Percentiles rank a stretch among this genome's conserved stretches.
These are phyloP conservation scores for Gomphus bonarii DNA, from an alignment of 1,284 basidiomycete genomes.

Conservation along the genomic window DNA sequence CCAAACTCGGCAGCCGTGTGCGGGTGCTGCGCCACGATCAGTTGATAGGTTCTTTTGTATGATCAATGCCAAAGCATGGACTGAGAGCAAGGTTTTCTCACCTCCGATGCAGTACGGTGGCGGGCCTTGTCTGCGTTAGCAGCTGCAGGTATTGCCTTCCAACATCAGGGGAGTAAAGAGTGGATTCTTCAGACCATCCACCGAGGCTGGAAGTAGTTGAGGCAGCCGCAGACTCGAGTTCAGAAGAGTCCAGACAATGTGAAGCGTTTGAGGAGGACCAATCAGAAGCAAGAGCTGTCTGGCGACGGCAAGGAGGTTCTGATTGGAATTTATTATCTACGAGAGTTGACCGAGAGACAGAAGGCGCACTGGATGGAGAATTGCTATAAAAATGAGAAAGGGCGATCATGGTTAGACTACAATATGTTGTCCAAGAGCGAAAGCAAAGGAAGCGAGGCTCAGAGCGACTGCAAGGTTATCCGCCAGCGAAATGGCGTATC, in stretches of 20 bases:
- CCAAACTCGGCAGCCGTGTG: conserved; percentile 72
- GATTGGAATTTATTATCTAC: not conserved
- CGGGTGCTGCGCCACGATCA: conserved; percentile 76
- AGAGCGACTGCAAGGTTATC: not conserved
- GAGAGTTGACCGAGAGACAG: not conserved
- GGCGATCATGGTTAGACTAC: not conserved
- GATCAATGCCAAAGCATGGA: not conserved
- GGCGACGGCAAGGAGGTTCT: not conserved
- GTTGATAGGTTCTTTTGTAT: conserved; percentile 50
- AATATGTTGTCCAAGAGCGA: not conserved
- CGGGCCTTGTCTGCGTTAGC: not conserved
- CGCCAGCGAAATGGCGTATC: not conserved
- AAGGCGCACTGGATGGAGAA: not conserved
- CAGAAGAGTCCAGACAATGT: not conserved
- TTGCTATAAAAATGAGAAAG: not conserved
- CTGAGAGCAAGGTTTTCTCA: not conserved
- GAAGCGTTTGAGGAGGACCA: not conserved
- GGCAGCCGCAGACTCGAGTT: not conserved
- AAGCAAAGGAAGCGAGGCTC: not conserved
- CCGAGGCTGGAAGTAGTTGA: not conserved
- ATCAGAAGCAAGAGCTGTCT: not conserved
- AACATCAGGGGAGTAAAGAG: not conserved
- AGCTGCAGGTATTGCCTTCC: conserved; percentile 1
- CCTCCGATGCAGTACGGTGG: not conserved
- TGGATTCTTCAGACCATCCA: conserved; percentile 5